phyloP scores from a whole-genome alignment of 176 grass and related monocot species.

The Oropetium thomaeum region DNA sequence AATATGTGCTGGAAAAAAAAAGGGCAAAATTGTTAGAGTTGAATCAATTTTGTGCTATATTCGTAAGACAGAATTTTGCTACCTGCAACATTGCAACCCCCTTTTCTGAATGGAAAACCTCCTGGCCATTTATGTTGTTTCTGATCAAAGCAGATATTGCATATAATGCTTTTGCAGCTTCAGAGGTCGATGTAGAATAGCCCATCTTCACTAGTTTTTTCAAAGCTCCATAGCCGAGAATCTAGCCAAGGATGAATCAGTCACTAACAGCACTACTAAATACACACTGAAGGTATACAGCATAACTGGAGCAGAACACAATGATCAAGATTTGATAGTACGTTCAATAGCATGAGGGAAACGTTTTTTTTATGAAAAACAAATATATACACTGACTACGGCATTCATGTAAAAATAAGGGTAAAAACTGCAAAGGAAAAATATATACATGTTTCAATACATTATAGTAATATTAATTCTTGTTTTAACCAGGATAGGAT shows the following conservation, averaged over 20 bases:
- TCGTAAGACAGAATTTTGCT: conserved; percentile 23
- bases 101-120: conserved; percentile 55
- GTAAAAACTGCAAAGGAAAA: background rate
- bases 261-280: background rate
- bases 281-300: background rate
- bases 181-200: conserved; percentile 62
- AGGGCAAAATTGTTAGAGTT: background rate
- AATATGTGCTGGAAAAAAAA: conserved; percentile 73
- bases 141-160: conserved; percentile 82
- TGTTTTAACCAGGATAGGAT: background rate
- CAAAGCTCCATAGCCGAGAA: conserved; percentile 75
- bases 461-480: background rate
- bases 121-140: conserved; percentile 74
- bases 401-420: background rate
- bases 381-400: background rate
- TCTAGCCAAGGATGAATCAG: conserved; percentile 44
- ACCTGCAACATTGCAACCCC: conserved; percentile 84
- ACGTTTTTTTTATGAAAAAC: background rate
- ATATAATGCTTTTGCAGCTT: conserved; percentile 82
- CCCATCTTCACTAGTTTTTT: conserved; percentile 84
- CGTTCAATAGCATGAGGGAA: conserved; percentile 1
- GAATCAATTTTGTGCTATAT: background rate
- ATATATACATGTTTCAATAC: background rate
- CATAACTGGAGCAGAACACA: conserved; percentile 7
- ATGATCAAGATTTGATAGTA: conserved; percentile 28